phyloP scores from a whole-genome alignment of 495 filamentous ascomycete species.

The Trichodelitschia bisporula region DNA sequence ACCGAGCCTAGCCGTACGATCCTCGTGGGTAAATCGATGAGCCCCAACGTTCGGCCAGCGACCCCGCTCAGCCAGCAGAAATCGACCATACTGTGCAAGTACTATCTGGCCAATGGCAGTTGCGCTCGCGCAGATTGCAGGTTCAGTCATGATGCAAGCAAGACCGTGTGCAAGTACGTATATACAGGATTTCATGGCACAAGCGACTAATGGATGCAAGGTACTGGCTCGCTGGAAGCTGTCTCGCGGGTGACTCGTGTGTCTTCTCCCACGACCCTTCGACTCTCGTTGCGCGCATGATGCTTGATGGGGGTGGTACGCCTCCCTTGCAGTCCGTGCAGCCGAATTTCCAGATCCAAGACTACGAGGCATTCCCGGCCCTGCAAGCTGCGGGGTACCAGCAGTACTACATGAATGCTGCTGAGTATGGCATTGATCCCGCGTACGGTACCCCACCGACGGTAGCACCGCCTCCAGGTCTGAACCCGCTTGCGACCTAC shows the following conservation, averaged over 20 bases:
- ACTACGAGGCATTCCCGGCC: slow-evolving; percentile 75
- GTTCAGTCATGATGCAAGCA: slow-evolving; percentile 89
- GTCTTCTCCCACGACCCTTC: slow-evolving; percentile 95
- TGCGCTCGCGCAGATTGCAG: slow-evolving; percentile 89
- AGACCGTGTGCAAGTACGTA: slow-evolving; percentile 93
- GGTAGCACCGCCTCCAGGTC: slow-evolving; percentile 37
- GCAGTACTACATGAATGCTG: slow-evolving; percentile 7
- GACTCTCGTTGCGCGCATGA: slow-evolving; percentile 16
- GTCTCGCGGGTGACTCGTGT: slow-evolving; percentile 80
- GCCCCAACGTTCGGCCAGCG: slow-evolving; percentile 41
- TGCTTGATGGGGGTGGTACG: slow-evolving; percentile 22
- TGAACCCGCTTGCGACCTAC: slow-evolving; percentile 19
- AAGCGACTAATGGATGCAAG: slow-evolving; percentile 22
- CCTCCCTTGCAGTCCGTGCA: slow-evolving; percentile 27
- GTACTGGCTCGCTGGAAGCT: slow-evolving; percentile 94
- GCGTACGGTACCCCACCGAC: slow-evolving; percentile 14
- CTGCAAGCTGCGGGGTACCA: slow-evolving; percentile 28
- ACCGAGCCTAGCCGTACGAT: slow-evolving; percentile 20
- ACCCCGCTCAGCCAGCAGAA: slow-evolving; percentile 48
- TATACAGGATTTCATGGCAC: slow-evolving; percentile 2
- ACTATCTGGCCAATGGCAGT: slow-evolving; percentile 75
- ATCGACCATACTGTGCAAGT: slow-evolving; percentile 74
- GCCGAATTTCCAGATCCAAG: slow-evolving; percentile 57
- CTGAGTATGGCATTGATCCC: slow-evolving; percentile 15
- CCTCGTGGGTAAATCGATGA: slow-evolving; percentile 80